phyloP scores from a whole-genome alignment of 2,329 filamentous ascomycete species.

The Aspergillus quadricinctus region DNA sequence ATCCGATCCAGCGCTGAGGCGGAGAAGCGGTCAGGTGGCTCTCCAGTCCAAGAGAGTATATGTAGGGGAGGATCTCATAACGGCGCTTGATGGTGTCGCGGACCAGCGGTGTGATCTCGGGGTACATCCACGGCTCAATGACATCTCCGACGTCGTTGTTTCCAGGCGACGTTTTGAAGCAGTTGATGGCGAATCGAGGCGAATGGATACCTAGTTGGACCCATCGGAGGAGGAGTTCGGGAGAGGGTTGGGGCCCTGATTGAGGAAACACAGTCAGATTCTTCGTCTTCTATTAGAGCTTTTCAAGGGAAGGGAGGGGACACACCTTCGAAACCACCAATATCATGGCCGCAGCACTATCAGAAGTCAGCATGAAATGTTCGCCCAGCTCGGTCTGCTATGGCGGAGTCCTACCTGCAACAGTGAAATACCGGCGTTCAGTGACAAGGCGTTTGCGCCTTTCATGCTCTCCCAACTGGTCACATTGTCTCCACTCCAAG shows the following conservation, averaged over 20 bases:
- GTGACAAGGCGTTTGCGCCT: constrained; percentile 63
- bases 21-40: constrained; percentile 59
- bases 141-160: constrained; percentile 67
- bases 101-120: constrained; percentile 59
- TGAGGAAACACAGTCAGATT: neutral
- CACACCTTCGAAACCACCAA: constrained; percentile 66
- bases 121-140: constrained; percentile 76
- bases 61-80: constrained; percentile 68
- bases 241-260: constrained; percentile 58
- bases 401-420: constrained; percentile 48
- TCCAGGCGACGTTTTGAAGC: constrained; percentile 65
- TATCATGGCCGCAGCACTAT: constrained; percentile 66
- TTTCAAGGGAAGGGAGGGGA: neutral
- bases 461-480: constrained; percentile 71
- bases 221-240: constrained; percentile 69
- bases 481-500: constrained; percentile 72
- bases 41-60: constrained; percentile 61
- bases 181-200: constrained; percentile 70
- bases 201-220: constrained; percentile 67
- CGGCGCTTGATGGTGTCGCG: constrained; percentile 64
- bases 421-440: constrained; percentile 64
- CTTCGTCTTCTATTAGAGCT: neutral
- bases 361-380: neutral
- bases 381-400: neutral
- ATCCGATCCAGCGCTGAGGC: constrained; percentile 68